Percentiles rank a stretch among this genome's conserved stretches.
phyloP scores from a whole-genome alignment of 192 early-diverging fungal species.

The Coemansia sp. region DNA sequence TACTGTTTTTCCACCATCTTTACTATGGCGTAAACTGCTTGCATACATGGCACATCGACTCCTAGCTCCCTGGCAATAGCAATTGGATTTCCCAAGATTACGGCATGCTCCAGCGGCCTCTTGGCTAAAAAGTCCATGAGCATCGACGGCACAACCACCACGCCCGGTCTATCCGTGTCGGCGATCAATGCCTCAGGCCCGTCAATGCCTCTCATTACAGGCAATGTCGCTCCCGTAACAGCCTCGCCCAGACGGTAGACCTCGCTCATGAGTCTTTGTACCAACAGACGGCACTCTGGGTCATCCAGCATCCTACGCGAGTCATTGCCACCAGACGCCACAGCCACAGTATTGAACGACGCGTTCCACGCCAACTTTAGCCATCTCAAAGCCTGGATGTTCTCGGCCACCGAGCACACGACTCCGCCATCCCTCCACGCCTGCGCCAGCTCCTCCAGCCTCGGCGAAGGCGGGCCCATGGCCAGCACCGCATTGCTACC shows the following conservation, averaged over 20 bases:
- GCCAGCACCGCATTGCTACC: constrained; percentile 40
- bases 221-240: constrained; percentile 34
- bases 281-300: constrained; percentile 44
- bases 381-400: constrained; percentile 68
- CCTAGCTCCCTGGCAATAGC: constrained; percentile 40
- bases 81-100: constrained; percentile 57
- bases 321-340: constrained; percentile 58
- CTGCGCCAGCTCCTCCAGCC: constrained; percentile 35
- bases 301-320: constrained; percentile 58
- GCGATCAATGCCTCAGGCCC: constrained; percentile 38
- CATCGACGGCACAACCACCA: constrained; percentile 58
- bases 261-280: constrained; percentile 56
- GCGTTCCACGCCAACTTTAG: constrained; percentile 76
- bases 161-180: constrained; percentile 14
- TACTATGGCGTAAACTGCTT: constrained; percentile 56
- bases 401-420: constrained; percentile 37
- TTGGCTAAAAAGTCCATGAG: constrained; percentile 57
- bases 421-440: constrained; percentile 51
- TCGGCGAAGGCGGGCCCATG: constrained; percentile 40
- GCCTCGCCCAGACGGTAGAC: constrained; percentile 58
- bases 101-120: constrained; percentile 59
- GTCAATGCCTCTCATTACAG: constrained; percentile 14
- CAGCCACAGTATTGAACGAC: constrained; percentile 67
- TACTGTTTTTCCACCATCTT: constrained; percentile 27
- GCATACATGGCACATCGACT: constrained; percentile 46